Evolutionary conservation across 2,329 filamentous ascomycete genomes (phyloP).

Genomic region (Sphaerulina vaccinii): DNA sequence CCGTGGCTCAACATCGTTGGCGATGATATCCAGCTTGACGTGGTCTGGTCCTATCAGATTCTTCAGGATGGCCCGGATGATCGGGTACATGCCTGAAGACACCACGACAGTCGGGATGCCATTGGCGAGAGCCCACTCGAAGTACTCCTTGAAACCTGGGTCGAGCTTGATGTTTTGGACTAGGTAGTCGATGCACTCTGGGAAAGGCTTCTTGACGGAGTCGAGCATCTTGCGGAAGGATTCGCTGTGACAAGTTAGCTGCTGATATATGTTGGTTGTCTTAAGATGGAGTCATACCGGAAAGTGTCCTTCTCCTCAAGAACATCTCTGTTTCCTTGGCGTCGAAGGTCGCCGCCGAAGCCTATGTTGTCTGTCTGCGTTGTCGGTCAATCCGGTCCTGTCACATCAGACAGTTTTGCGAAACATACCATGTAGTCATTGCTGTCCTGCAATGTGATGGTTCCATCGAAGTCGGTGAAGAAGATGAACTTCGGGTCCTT

Average conservation of each 20-base stretch:
- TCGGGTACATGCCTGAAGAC: slow-evolving; percentile 86
- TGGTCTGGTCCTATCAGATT: slow-evolving; percentile 77
- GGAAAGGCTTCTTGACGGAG: slow-evolving; percentile 75
- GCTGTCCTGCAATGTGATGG: slow-evolving; percentile 75
- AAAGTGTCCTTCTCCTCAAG: slow-evolving; percentile 70
- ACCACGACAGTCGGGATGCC: slow-evolving; percentile 91
- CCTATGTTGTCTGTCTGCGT: slow-evolving; percentile 86
- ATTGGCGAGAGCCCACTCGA: slow-evolving; percentile 73
- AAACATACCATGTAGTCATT: slow-evolving; percentile 62
- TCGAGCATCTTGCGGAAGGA: slow-evolving; percentile 91
- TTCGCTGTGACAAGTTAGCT: slow-evolving; percentile 51
- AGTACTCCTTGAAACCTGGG: slow-evolving; percentile 84
- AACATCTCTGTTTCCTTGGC: slow-evolving; percentile 72
- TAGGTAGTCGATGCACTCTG: slow-evolving; percentile 76
- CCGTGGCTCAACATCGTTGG: slow-evolving; percentile 71
- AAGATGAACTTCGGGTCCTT: slow-evolving; percentile 84
- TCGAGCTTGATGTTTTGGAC: slow-evolving; percentile 84
- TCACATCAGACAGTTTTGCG: background rate
- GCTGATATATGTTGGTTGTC: background rate
- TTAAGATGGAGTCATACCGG: slow-evolving; percentile 47
- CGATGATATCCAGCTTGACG: slow-evolving; percentile 81
- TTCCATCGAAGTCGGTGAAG: slow-evolving; percentile 98
- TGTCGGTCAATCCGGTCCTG: slow-evolving; percentile 56
- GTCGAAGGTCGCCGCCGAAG: slow-evolving; percentile 70
- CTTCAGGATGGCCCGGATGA: slow-evolving; percentile 80